Evolutionary conservation across 2,329 filamentous ascomycete genomes (phyloP).

Genomic region (Colletotrichum somersetense): DNA sequence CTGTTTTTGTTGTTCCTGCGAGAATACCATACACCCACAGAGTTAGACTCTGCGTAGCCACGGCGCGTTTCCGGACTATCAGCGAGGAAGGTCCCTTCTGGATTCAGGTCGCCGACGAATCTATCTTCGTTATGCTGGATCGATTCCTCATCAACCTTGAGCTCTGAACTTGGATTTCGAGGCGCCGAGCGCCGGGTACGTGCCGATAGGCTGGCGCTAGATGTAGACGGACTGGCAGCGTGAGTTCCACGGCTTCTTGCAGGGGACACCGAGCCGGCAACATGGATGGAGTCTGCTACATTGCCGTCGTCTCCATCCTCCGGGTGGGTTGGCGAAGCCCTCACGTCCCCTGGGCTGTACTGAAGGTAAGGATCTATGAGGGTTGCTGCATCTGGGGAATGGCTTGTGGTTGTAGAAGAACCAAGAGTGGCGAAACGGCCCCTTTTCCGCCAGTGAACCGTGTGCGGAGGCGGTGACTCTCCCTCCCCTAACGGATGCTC

Average conservation of each 20-base stretch:
- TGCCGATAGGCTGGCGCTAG: neutral
- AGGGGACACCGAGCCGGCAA: neutral
- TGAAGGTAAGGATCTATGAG: neutral
- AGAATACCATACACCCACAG: constrained; percentile 42
- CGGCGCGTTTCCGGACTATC: constrained; percentile 36
- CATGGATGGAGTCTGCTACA: constrained; percentile 5
- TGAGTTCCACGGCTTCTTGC: neutral
- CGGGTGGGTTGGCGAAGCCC: neutral
- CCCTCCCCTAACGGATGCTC: constrained; percentile 28
- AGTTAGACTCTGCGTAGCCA: constrained; percentile 36
- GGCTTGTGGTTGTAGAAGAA: neutral
- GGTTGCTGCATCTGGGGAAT: neutral
- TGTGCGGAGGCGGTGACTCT: constrained; percentile 22
- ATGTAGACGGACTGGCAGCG: too few relatives aligned
- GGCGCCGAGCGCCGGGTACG: neutral
- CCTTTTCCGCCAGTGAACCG: constrained; percentile 17
- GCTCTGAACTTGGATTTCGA: neutral
- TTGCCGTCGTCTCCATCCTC: neutral
- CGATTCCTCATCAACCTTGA: constrained; percentile 31
- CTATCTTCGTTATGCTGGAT: constrained; percentile 35
- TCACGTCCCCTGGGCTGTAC: neutral
- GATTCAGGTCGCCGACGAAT: constrained; percentile 45
- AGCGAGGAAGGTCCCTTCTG: constrained; percentile 45
- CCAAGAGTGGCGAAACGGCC: neutral
- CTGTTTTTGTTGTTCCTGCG: constrained; percentile 8